phyloP scores from a whole-genome alignment of 345 rosid genomes.

The Excoecaria cochinchinensis region DNA sequence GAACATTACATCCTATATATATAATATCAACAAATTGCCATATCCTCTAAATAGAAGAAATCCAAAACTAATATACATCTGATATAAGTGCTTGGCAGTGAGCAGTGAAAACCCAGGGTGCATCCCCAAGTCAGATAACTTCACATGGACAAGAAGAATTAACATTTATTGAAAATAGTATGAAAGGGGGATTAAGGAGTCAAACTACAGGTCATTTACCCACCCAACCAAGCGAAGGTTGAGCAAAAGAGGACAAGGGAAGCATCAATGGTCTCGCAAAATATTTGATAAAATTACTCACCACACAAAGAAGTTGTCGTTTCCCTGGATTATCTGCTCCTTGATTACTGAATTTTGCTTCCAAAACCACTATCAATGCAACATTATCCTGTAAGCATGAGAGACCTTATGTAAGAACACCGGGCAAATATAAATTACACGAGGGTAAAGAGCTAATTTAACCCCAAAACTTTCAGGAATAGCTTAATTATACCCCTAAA shows the following conservation, averaged over 20 bases:
- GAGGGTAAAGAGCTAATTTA: no score
- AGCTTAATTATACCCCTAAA: no score
- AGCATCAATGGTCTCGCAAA: not conserved
- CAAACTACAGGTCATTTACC: not conserved
- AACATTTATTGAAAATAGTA: not conserved
- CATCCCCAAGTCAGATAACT: not conserved
- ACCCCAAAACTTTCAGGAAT: no score
- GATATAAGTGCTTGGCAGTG: not conserved
- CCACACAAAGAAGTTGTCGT: conserved; percentile 94
- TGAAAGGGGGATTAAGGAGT: not conserved
- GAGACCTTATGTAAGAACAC: conserved; percentile 21
- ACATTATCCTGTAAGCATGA: conserved; percentile 68
- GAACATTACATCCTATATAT: not conserved
- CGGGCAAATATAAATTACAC: conserved; percentile 2
- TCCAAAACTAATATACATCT: not conserved
- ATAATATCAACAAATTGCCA: not conserved
- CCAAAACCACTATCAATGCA: conserved; percentile 85
- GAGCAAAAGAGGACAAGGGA: not conserved
- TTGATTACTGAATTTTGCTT: conserved; percentile 87
- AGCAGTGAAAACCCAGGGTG: not conserved
- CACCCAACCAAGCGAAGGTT: not conserved
- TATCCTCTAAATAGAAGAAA: not conserved
- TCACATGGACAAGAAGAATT: not conserved
- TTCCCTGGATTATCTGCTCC: conserved; percentile 82
- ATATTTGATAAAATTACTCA: conserved; percentile 33